Base-by-base conservation (phyloP, 2,329 filamentous ascomycete species). In the Davidsoniella neocaledoniae region DNA sequence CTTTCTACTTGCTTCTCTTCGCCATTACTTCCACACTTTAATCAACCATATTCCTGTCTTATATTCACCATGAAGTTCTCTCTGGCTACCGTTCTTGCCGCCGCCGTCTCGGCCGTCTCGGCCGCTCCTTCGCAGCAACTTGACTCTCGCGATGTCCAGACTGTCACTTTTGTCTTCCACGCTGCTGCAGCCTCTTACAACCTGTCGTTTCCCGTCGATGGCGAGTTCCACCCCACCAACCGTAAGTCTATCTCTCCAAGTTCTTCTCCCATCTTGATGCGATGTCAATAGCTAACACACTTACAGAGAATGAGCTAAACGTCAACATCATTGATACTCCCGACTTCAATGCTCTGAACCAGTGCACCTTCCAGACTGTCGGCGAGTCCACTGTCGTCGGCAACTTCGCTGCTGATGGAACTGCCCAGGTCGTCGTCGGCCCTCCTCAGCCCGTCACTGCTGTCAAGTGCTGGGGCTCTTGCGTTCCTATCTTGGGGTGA, bases 321-420 rank as follows among this genome's bases (percentile, higher is more conserved):
- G 56, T 71, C 47, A 62, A 59, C 55, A 61, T 63, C 54, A 66
- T 72, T 51, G 62, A 68, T 51, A 62, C 65, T 0, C 61, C 63
- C 37, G 64, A 67, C 60, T 72, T 68, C 60, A 62, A 66, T 55
- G 67, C 67, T 51, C 57, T 61, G 53, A 46, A 47, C 14, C 57
- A 64, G 48, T 73, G 71, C 60, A 62, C 58, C n/a, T 72, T 73
- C 59, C 57, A 63, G 50, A 68, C 66, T 0, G 52, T 58, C 6
- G 58, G 55, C 17, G 51, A 59, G 5, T 55, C 58, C 10, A 47
- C 55, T 38, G 47, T 53, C 10, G 55, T 56, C 14, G 57, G 58
- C 48, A 58, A 57, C 48, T 59, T 63, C 54, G 58, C 57, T 26
- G 37, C 55, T 1, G 49, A 54, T 2, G 65, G 65, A 8, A 54